Percentiles rank a stretch among this genome's conserved stretches.
Evolutionary conservation across 2,329 filamentous ascomycete species (phyloP).

Genomic region (Penicillium hordei): DNA sequence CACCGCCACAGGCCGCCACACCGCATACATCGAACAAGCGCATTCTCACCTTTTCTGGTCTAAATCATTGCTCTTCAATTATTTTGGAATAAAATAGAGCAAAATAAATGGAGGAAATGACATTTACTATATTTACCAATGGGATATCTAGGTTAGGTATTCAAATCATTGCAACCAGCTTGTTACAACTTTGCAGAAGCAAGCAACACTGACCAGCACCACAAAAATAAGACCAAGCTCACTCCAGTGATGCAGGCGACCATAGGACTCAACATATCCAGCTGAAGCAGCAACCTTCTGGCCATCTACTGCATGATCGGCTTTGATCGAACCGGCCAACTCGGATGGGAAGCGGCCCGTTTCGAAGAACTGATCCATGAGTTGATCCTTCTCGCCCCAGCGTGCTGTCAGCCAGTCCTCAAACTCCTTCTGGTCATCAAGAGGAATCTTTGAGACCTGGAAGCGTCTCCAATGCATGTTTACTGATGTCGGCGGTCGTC

Average conservation of each 20-base stretch:
- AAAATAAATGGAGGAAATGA: not conserved
- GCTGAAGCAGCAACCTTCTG: slow-evolving; percentile 35
- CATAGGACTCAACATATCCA: slow-evolving; percentile 47
- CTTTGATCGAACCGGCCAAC: slow-evolving; percentile 52
- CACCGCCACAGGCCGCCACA: slow-evolving; percentile 31
- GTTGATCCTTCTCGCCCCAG: slow-evolving; percentile 88
- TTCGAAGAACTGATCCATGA: slow-evolving; percentile 77
- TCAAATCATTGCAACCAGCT: slow-evolving; percentile 12
- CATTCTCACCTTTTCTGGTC: not conserved
- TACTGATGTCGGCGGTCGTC: slow-evolving; percentile 86
- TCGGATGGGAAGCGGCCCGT: slow-evolving; percentile 79
- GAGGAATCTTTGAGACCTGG: slow-evolving; percentile 73
- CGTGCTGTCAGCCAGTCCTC: slow-evolving; percentile 80
- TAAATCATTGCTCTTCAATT: not conserved
- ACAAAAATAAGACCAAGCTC: slow-evolving; percentile 48
- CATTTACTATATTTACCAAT: not conserved
- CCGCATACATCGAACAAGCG: slow-evolving; percentile 1
- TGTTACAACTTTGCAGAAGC: slow-evolving; percentile 33
- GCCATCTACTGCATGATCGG: slow-evolving; percentile 38
- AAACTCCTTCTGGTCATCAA: slow-evolving; percentile 71
- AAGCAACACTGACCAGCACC: slow-evolving; percentile 37
- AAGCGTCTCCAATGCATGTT: slow-evolving; percentile 97
- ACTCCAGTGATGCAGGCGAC: slow-evolving; percentile 44
- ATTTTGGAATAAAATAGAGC: not conserved
- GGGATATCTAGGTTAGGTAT: not conserved